Evolutionary conservation across 2,329 filamentous ascomycete genomes (phyloP).

Genomic region (Dactylellina drechsleri): DNA sequence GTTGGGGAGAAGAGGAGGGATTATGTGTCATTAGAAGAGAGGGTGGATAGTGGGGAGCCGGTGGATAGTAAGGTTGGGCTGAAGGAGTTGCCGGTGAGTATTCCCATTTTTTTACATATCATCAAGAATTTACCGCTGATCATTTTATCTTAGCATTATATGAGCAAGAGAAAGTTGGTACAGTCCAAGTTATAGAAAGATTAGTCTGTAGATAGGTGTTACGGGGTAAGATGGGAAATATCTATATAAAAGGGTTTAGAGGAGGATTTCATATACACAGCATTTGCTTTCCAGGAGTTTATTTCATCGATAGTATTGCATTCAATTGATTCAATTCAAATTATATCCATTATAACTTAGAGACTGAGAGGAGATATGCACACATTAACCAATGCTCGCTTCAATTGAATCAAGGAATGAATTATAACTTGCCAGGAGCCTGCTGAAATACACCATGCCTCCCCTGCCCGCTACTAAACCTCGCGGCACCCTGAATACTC

Average conservation of each 20-base stretch:
- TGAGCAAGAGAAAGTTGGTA: conserved; percentile 48
- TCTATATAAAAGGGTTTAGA: neutral
- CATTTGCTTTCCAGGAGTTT: conserved; percentile 60
- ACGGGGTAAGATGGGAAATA: neutral
- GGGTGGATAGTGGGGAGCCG: conserved; percentile 60
- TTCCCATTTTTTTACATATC: neutral
- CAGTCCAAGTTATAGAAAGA: conserved; percentile 24
- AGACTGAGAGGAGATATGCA: conserved; percentile 16
- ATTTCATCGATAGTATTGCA: neutral
- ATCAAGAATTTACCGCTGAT: conserved; percentile 1
- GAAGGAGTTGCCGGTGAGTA: conserved; percentile 56
- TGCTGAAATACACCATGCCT: conserved; percentile 60
- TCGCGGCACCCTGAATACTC: conserved; percentile 62
- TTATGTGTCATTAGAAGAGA: conserved; percentile 62
- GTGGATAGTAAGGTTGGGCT: conserved; percentile 56
- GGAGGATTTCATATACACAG: conserved; percentile 4
- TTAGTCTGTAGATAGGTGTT: neutral
- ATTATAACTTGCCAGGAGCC: conserved; percentile 32
- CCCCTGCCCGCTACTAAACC: conserved; percentile 62
- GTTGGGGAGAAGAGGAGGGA: conserved; percentile 64
- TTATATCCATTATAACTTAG: neutral
- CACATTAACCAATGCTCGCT: neutral
- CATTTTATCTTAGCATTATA: conserved; percentile 39
- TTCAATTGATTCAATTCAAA: conserved; percentile 12
- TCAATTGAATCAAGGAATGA: neutral